Evolutionary conservation across 108 stramenopile species (phyloP).

Genomic region (Skeletonema menzelii): DNA sequence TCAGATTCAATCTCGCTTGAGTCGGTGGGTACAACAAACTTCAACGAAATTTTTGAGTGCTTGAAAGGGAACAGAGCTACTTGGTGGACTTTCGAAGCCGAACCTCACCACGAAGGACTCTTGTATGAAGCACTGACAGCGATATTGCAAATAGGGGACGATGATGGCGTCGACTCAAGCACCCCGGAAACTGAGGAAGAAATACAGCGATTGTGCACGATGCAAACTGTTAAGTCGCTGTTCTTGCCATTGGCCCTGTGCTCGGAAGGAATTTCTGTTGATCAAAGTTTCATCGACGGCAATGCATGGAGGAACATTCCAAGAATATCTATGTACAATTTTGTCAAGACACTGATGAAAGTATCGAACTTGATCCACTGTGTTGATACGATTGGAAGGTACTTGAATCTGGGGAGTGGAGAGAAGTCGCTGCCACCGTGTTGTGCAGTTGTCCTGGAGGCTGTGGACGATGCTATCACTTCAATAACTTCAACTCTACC

Average conservation of each 20-base stretch:
- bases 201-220: slow-evolving; percentile 17
- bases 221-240: slow-evolving; percentile 16
- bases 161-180: not conserved
- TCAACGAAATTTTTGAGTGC: slow-evolving; percentile 7
- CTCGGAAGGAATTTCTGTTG: not conserved
- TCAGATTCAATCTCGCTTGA: slow-evolving; percentile 13
- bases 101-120: slow-evolving; percentile 4
- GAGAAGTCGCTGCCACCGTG: slow-evolving; percentile 1
- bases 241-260: slow-evolving; percentile 10
- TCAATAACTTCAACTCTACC: slow-evolving; percentile 18
- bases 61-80: slow-evolving; percentile 1
- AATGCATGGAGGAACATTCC: slow-evolving; percentile 7
- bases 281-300: slow-evolving; percentile 8
- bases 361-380: slow-evolving; percentile 40
- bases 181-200: slow-evolving; percentile 13
- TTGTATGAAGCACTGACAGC: not conserved
- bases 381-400: slow-evolving; percentile 23
- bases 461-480: slow-evolving; percentile 18
- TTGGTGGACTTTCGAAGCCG: slow-evolving; percentile 3
- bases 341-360: slow-evolving; percentile 18
- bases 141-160: slow-evolving; percentile 2
- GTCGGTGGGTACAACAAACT: slow-evolving; percentile 6
- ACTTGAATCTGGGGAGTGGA: not conserved
- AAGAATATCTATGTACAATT: slow-evolving; percentile 8
- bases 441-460: slow-evolving; percentile 33